These are phyloP conservation scores for Epichloe amarillans DNA, from an alignment of 2,329 filamentous ascomycete species.

Conservation along the genomic window DNA sequence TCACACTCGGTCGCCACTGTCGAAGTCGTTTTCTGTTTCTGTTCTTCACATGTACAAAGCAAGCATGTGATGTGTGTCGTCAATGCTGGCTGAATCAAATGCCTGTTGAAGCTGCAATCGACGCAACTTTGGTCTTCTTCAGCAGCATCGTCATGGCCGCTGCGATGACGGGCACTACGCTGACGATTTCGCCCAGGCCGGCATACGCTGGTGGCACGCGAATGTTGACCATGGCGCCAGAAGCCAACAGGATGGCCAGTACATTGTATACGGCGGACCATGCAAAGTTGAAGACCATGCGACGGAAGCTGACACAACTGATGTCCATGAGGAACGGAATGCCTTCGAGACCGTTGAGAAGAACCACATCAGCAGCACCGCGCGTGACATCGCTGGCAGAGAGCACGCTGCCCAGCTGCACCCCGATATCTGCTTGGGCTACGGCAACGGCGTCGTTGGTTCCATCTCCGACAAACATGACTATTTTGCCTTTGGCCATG, in stretches of 20 bases:
- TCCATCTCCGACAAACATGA: constrained; percentile 50
- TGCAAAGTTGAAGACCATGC: constrained; percentile 46
- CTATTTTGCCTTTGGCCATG: constrained; percentile 16
- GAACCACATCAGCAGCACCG: constrained; percentile 42
- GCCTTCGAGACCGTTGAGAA: constrained; percentile 37
- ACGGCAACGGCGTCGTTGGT: constrained; percentile 52
- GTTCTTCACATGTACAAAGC: not conserved
- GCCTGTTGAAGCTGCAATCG: not conserved
- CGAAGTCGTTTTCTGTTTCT: not conserved
- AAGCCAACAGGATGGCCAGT: constrained; percentile 45
- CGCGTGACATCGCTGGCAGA: constrained; percentile 38
- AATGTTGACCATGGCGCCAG: constrained; percentile 41
- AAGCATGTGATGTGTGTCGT: not conserved
- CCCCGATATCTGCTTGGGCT: constrained; percentile 45
- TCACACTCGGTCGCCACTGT: not conserved
- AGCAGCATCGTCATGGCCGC: constrained; percentile 18
- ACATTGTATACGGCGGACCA: constrained; percentile 52
- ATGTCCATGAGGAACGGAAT: constrained; percentile 39
- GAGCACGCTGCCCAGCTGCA: constrained; percentile 37
- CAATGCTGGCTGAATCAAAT: not conserved
- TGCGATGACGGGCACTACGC: constrained; percentile 46
- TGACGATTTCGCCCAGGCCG: constrained; percentile 51
- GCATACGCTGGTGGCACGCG: constrained; percentile 38
- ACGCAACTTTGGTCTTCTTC: constrained; percentile 6
- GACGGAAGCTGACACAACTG: constrained; percentile 19